Conservation (phyloP, 2,329 filamentous ascomycete species). For the Neopestalotiopsis clavispora region DNA sequence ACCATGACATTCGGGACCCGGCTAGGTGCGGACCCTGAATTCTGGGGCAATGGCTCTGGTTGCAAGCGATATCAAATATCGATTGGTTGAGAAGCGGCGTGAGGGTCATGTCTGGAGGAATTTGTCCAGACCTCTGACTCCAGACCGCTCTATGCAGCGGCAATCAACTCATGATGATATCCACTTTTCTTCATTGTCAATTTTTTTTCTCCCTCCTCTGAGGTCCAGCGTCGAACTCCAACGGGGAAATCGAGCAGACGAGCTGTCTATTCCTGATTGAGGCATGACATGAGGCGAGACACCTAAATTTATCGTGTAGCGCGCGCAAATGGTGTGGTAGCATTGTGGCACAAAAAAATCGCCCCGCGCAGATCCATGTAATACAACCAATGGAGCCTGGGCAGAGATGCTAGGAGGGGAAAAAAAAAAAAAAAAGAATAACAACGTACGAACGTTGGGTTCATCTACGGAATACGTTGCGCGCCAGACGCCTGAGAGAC, state of each 20-base stretch:
- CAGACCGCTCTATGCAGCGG: neutral
- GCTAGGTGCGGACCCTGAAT: neutral
- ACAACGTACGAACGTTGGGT: too few species aligned
- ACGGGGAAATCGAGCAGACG: neutral
- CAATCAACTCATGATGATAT: neutral
- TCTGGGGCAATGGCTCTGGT: neutral
- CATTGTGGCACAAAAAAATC: neutral
- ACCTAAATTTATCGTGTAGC: neutral
- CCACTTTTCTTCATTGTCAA: neutral
- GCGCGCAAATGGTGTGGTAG: neutral
- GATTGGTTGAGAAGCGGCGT: neutral
- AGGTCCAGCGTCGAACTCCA: neutral
- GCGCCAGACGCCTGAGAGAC: neutral
- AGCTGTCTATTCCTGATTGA: neutral
- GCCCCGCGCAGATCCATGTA: neutral
- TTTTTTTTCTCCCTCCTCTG: neutral
- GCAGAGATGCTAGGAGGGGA: neutral
- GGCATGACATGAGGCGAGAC: neutral
- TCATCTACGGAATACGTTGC: neutral
- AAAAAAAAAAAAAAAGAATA: too few species aligned
- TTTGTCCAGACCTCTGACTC: neutral
- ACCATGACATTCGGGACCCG: neutral
- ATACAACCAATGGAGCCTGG: neutral
- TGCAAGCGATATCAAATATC: neutral
- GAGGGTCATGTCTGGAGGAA: neutral